A percentile compares a stretch with the other conserved stretches of the same genome.
These are phyloP conservation scores for Hansenula lynferdii DNA, from an alignment of 1,139 yeast genomes.

Conservation along the genomic window DNA sequence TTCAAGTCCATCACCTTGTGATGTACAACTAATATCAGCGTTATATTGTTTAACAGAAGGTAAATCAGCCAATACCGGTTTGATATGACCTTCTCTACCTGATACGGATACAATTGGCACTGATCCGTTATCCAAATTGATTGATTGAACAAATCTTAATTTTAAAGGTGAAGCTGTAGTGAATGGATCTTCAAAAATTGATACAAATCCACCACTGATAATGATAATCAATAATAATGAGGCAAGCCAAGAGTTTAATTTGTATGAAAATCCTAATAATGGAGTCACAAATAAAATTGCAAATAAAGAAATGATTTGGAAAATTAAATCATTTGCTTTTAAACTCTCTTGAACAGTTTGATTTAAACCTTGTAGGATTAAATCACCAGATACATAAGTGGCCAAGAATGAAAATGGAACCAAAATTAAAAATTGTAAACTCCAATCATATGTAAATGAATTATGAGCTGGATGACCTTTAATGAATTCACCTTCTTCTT, in stretches of 20 bases:
- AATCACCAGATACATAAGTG: slow-evolving; percentile 40
- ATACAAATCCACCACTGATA: slow-evolving; percentile 32
- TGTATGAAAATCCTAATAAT: slow-evolving; percentile 66
- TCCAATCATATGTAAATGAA: slow-evolving; percentile 72
- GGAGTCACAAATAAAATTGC: slow-evolving; percentile 49
- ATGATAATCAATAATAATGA: slow-evolving; percentile 33
- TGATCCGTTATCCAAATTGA: slow-evolving; percentile 34
- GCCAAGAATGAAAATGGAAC: slow-evolving; percentile 61
- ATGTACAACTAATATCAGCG: slow-evolving; percentile 31
- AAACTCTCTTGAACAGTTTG: slow-evolving; percentile 69
- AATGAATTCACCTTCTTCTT: slow-evolving; percentile 6
- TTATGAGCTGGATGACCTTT: slow-evolving; percentile 25
- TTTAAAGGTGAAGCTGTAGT: slow-evolving; percentile 60
- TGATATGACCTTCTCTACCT: slow-evolving; percentile 47
- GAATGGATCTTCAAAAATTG: slow-evolving; percentile 47
- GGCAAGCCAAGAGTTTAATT: slow-evolving; percentile 51
- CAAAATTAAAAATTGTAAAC: slow-evolving; percentile 59
- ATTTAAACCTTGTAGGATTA: slow-evolving; percentile 57
- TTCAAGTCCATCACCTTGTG: slow-evolving; percentile 41
- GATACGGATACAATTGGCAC: slow-evolving; percentile 38
- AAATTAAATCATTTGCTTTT: slow-evolving; percentile 42
- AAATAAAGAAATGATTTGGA: slow-evolving; percentile 33
- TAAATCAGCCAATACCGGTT: slow-evolving; percentile 44
- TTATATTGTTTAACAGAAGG: slow-evolving; percentile 52
- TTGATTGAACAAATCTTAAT: slow-evolving; percentile 57